A percentile compares a stretch with the other conserved stretches of the same genome.
Conservation (phyloP, 306 rosid genomes). For the Nissolia schottii region DNA sequence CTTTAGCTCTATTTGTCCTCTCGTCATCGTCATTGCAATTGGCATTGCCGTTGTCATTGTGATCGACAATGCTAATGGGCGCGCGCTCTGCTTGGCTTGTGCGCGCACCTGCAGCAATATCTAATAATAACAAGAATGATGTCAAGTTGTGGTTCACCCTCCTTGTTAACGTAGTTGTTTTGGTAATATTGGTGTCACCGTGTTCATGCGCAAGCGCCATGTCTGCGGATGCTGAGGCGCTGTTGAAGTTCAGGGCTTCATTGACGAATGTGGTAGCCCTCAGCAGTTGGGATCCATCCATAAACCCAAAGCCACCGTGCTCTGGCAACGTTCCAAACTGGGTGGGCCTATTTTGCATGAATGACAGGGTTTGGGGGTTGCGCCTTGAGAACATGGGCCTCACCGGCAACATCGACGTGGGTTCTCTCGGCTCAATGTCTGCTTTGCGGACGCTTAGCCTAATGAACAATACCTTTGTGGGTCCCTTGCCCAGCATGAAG, state of each 20-base stretch:
- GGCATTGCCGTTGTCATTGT: not conserved
- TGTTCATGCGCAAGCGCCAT: not conserved
- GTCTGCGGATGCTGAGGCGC: conserved; percentile 38
- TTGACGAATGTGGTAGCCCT: conserved; percentile 31
- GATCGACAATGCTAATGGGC: conserved; percentile 46
- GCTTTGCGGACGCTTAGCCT: conserved; percentile 49
- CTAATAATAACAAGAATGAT: not conserved
- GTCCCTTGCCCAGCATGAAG: conserved; percentile 54
- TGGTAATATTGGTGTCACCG: not conserved
- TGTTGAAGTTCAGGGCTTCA: conserved; percentile 50
- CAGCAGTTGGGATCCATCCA: conserved; percentile 47
- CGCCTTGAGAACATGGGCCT: conserved; percentile 65
- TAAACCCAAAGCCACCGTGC: conserved; percentile 52
- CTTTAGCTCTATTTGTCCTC: not conserved
- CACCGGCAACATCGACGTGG: conserved; percentile 47
- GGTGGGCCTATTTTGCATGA: conserved; percentile 59
- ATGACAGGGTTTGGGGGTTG: conserved; percentile 55
- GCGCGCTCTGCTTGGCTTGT: conserved; percentile 65
- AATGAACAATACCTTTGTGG: conserved; percentile 77
- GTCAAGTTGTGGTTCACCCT: not conserved
- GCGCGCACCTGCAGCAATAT: conserved; percentile 75
- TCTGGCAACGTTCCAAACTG: conserved; percentile 38
- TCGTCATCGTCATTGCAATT: not conserved
- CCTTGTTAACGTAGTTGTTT: not conserved
- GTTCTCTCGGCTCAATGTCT: conserved; percentile 34